A percentile compares a stretch with the other conserved stretches of the same genome.
phyloP scores from a whole-genome alignment of 73 alveolate genomes.

The Tetrahymena borealis region DNA sequence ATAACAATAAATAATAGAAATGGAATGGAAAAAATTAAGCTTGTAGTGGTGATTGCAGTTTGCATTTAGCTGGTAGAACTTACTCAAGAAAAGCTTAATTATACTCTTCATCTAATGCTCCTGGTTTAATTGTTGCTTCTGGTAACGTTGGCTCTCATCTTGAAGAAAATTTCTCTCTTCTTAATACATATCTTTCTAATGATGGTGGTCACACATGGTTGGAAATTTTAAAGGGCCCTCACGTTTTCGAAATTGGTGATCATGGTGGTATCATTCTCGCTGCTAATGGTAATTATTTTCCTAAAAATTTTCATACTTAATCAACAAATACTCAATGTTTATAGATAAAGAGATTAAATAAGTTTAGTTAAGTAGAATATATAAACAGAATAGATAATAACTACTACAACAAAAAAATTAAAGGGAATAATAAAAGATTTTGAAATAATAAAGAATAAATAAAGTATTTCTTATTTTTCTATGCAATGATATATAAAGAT shows the following conservation, averaged over 20 bases:
- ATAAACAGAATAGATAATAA: no score
- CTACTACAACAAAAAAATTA: no score
- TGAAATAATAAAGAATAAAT: no score
- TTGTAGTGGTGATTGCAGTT: constrained; percentile 76
- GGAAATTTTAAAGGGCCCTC: constrained; percentile 69
- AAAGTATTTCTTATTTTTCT: no score
- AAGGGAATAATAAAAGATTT: no score
- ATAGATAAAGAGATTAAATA: no score
- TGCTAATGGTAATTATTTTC: constrained; percentile 67
- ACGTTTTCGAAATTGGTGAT: constrained; percentile 78
- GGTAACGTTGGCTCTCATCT: constrained; percentile 83
- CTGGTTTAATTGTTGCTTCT: constrained; percentile 77
- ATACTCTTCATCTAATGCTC: constrained; percentile 64
- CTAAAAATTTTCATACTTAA: constrained; percentile 68
- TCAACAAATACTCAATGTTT: no score
- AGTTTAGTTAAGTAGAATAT: no score
- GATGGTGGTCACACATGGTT: constrained; percentile 88
- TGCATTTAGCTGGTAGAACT: constrained; percentile 77
- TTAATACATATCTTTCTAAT: constrained; percentile 65
- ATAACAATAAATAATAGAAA: neutral
- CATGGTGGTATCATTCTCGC: constrained; percentile 91
- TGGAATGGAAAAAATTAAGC: constrained; percentile 28
- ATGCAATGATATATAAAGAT: no score
- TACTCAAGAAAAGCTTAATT: constrained; percentile 51
- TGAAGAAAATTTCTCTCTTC: constrained; percentile 25